Percentiles rank a stretch among this genome's conserved stretches.
Conservation (phyloP, 129 eudicot genomes). For the Flaveria linearis region DNA sequence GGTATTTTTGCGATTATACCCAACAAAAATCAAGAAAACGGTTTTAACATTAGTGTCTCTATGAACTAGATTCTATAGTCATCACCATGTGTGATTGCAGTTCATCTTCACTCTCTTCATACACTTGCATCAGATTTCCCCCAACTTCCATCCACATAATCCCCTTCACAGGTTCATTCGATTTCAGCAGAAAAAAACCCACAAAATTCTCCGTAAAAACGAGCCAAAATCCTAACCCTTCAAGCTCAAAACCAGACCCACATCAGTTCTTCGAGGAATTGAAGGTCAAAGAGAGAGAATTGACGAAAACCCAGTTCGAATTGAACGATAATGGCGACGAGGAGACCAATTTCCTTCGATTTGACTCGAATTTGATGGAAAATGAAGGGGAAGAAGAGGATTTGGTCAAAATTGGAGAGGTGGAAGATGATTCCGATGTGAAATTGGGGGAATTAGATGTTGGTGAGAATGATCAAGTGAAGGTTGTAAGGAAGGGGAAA, state of each 20-base stretch:
- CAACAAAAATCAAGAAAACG: not conserved
- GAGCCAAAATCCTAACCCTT: conserved; percentile 26
- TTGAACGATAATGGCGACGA: not conserved
- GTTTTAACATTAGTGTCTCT: not conserved
- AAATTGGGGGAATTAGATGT: conserved; percentile 36
- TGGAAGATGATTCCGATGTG: conserved; percentile 21
- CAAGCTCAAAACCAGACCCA: conserved; percentile 25
- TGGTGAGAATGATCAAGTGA: not conserved
- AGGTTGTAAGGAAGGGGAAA: conserved; percentile 38
- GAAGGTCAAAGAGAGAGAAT: conserved; percentile 32
- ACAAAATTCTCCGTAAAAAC: conserved; percentile 18
- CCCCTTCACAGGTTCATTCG: conserved; percentile 16
- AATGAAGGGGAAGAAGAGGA: conserved; percentile 31
- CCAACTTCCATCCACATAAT: conserved; percentile 25
- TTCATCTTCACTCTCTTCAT: conserved; percentile 35
- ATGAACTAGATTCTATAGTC: conserved; percentile 8
- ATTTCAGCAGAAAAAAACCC: not conserved
- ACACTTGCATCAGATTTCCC: conserved; percentile 29
- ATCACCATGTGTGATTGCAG: conserved; percentile 50
- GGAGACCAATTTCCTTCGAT: conserved; percentile 21
- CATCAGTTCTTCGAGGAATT: conserved; percentile 20
- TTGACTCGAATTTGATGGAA: conserved; percentile 20
- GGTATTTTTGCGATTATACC: no score
- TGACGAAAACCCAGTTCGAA: conserved; percentile 16
- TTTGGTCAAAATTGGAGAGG: conserved; percentile 28